Percentiles rank a stretch among this genome's conserved stretches.
Evolutionary conservation across 768 basidiomycete species (phyloP).

Genomic region (Agrocybe praecox): DNA sequence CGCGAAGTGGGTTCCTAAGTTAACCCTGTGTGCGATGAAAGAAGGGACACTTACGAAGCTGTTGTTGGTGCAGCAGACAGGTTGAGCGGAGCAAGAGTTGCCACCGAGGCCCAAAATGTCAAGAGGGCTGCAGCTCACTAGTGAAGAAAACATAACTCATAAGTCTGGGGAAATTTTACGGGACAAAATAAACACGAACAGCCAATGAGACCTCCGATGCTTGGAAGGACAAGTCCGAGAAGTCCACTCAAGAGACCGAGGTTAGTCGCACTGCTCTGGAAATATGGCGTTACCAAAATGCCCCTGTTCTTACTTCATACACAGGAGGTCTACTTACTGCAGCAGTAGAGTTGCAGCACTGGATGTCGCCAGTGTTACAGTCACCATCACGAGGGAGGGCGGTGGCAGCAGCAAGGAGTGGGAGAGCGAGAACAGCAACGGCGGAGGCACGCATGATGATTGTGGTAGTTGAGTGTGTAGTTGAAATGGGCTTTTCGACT

Average conservation of each 20-base stretch:
- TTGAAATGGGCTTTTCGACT: constrained; percentile 13
- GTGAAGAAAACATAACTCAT: not conserved
- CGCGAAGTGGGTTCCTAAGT: too few species aligned
- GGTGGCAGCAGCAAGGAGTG: constrained; percentile 22
- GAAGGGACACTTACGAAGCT: constrained; percentile 5
- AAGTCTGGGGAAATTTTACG: not conserved
- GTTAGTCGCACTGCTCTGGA: constrained; percentile 7
- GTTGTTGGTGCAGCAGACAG: constrained; percentile 20
- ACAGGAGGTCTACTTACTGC: constrained; percentile 5
- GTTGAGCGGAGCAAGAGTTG: constrained; percentile 8
- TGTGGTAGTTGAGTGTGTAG: not conserved
- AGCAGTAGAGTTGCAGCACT: constrained; percentile 20
- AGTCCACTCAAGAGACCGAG: constrained; percentile 9
- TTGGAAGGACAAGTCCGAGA: constrained; percentile 10
- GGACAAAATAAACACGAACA: not conserved
- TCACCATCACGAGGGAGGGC: constrained; percentile 8
- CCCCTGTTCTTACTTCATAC: too few species aligned
- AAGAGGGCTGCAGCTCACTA: constrained; percentile 5
- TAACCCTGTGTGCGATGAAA: too few species aligned
- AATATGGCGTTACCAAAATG: too few species aligned
- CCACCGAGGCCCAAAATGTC: constrained; percentile 2
- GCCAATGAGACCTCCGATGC: constrained; percentile 12
- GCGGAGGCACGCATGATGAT: constrained; percentile 17
- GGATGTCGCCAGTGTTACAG: constrained; percentile 20
- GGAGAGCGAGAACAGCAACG: constrained; percentile 19